Percentiles rank a stretch among this genome's conserved stretches.
Conservation (phyloP, 805 yeast species). For the Brettanomyces sp. region DNA sequence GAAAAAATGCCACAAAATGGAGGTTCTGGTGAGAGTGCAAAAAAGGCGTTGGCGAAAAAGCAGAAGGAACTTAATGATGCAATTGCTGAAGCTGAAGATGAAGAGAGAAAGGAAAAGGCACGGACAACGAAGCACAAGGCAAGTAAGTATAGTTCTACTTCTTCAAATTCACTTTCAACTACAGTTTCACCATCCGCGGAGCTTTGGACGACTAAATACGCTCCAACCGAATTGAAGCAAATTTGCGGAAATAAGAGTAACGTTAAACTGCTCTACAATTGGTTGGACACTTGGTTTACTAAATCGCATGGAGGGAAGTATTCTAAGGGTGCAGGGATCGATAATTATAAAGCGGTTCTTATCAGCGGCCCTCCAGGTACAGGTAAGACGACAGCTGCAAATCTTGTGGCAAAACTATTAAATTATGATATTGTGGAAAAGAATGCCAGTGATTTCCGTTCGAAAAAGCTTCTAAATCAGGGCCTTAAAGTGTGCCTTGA, state of each 20-base stretch:
- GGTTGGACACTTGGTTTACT: conserved; percentile 74
- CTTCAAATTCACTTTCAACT: not conserved
- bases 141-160: not conserved
- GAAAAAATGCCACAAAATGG: conserved; percentile 84
- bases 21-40: conserved; percentile 75
- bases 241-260: conserved; percentile 87
- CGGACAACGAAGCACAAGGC: not conserved
- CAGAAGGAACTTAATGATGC: conserved; percentile 57
- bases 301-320: conserved; percentile 37
- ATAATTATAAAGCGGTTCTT: conserved; percentile 70
- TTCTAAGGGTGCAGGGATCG: conserved; percentile 44
- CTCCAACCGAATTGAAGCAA: conserved; percentile 67
- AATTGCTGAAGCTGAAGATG: conserved; percentile 40
- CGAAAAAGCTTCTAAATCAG: conserved; percentile 64
- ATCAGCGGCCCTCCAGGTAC: conserved; percentile 85
- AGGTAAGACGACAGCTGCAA: conserved; percentile 79
- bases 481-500: conserved; percentile 62
- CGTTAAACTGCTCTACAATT: conserved; percentile 52
- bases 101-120: conserved; percentile 28
- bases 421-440: conserved; percentile 72
- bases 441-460: conserved; percentile 85
- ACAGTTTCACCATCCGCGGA: conserved; percentile 20
- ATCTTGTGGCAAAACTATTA: conserved; percentile 54
- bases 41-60: conserved; percentile 58
- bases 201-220: conserved; percentile 90